These are phyloP conservation scores for Mycena indigotica DNA, from an alignment of 768 basidiomycete species.

Conservation along the genomic window DNA sequence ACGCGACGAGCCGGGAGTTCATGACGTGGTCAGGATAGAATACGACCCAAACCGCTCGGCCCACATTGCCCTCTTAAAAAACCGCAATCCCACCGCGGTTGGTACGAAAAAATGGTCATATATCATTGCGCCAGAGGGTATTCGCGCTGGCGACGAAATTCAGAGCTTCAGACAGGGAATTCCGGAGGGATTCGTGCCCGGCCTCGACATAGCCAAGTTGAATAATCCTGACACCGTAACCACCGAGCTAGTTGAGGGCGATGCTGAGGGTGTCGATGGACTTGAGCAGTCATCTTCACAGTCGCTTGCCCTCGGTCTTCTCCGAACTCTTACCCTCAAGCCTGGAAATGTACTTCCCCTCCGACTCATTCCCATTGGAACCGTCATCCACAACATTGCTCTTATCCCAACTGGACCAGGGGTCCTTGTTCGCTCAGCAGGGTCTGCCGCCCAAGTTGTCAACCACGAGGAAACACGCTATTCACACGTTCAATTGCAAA, in stretches of 20 bases:
- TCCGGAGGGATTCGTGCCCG: slow-evolving; percentile 72
- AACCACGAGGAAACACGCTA: slow-evolving; percentile 75
- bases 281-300: slow-evolving; percentile 44
- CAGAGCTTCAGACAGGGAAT: slow-evolving; percentile 86
- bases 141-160: slow-evolving; percentile 86
- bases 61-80: slow-evolving; percentile 88
- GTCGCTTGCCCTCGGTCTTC: slow-evolving; percentile 78
- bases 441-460: slow-evolving; percentile 81
- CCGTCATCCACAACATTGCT: slow-evolving; percentile 84
- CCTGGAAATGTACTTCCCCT: slow-evolving; percentile 93
- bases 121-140: slow-evolving; percentile 88
- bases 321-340: slow-evolving; percentile 81
- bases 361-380: slow-evolving; percentile 88
- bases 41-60: slow-evolving; percentile 94
- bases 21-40: slow-evolving; percentile 92
- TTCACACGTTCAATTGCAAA: slow-evolving; percentile 82
- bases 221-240: slow-evolving; percentile 16
- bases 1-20: slow-evolving; percentile 74
- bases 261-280: slow-evolving; percentile 25
- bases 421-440: slow-evolving; percentile 87
- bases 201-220: slow-evolving; percentile 33
- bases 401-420: slow-evolving; percentile 76
- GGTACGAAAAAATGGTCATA: slow-evolving; percentile 77
- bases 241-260: slow-evolving; percentile 18
- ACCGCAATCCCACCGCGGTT: slow-evolving; percentile 53